Percentiles rank a stretch among this genome's conserved stretches.
Evolutionary conservation across 116 monocot genomes (phyloP).

Genomic region (Posidonia oceanica): DNA sequence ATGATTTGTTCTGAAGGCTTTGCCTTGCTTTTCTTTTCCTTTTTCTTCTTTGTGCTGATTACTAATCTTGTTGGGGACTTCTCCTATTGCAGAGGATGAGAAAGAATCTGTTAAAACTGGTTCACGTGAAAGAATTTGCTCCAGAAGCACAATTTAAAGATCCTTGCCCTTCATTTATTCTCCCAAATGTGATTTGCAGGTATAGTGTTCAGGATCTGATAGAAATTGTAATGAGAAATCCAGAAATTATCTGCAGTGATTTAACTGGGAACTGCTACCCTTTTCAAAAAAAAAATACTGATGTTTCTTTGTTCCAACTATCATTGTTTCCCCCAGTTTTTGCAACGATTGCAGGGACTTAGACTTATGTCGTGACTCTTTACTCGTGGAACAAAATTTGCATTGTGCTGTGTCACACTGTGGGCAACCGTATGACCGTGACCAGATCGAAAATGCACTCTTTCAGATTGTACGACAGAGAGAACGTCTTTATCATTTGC

Average conservation of each 20-base stretch:
- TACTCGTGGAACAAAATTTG: slow-evolving; percentile 55
- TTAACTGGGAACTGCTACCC: background rate
- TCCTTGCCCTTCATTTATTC: slow-evolving; percentile 43
- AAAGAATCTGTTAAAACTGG: slow-evolving; percentile 81
- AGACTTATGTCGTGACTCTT: slow-evolving; percentile 55
- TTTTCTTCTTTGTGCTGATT: background rate
- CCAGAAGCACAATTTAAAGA: slow-evolving; percentile 82
- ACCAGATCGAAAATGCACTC: slow-evolving; percentile 79
- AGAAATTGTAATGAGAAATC: background rate
- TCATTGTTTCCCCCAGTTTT: slow-evolving; percentile 31
- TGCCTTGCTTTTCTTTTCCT: background rate
- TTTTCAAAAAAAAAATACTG: background rate
- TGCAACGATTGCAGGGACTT: slow-evolving; percentile 96
- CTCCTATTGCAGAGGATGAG: slow-evolving; percentile 71
- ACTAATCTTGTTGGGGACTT: background rate
- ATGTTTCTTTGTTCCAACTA: background rate
- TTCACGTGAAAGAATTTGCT: slow-evolving; percentile 86
- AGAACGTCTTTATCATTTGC: slow-evolving; percentile 85
- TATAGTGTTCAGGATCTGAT: slow-evolving; percentile 7
- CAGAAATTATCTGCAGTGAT: no score
- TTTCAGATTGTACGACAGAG: slow-evolving; percentile 88
- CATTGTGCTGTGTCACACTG: slow-evolving; percentile 55
- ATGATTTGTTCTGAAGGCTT: no score
- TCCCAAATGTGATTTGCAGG: slow-evolving; percentile 97
- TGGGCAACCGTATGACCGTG: slow-evolving; percentile 72